Evolutionary conservation across 1,284 basidiomycete genomes (phyloP).

Genomic region (Kalmanozyma brasiliensis): DNA sequence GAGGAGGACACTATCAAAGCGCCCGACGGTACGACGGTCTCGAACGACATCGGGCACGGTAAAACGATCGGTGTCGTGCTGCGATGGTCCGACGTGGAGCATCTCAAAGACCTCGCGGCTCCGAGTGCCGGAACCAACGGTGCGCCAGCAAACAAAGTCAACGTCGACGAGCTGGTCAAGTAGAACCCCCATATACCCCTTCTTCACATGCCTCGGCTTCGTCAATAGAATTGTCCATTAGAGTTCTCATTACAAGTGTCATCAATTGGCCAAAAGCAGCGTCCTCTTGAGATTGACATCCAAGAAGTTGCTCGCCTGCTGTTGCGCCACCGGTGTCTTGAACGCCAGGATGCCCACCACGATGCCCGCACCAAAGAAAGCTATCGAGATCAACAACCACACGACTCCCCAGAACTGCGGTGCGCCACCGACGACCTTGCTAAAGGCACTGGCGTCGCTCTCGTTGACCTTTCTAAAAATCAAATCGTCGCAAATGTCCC

Average conservation of each 20-base stretch:
- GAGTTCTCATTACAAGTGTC: neutral
- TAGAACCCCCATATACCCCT: conserved; percentile 5
- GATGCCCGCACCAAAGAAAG: conserved; percentile 84
- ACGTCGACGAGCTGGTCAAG: conserved; percentile 49
- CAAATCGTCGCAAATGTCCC: conserved; percentile 77
- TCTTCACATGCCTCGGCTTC: neutral
- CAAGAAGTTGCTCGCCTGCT: conserved; percentile 55
- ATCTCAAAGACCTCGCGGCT: conserved; percentile 22
- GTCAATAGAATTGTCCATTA: conserved; percentile 1
- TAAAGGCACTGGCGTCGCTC: conserved; percentile 90
- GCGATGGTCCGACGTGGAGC: conserved; percentile 40
- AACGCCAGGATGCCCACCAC: conserved; percentile 69
- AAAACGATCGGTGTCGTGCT: conserved; percentile 24
- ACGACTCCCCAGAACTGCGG: conserved; percentile 74
- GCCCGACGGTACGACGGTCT: conserved; percentile 27
- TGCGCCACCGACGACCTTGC: conserved; percentile 79
- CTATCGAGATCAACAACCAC: conserved; percentile 84
- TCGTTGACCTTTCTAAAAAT: conserved; percentile 78
- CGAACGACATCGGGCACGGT: conserved; percentile 39
- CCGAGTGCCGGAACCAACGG: neutral
- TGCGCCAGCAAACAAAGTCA: conserved; percentile 29
- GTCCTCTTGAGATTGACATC: conserved; percentile 44
- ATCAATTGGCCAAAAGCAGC: conserved; percentile 3
- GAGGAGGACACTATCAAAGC: conserved; percentile 31
- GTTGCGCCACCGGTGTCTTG: conserved; percentile 56